Base-by-base conservation (phyloP, 768 basidiomycete species). In the Boletus huronensis region DNA sequence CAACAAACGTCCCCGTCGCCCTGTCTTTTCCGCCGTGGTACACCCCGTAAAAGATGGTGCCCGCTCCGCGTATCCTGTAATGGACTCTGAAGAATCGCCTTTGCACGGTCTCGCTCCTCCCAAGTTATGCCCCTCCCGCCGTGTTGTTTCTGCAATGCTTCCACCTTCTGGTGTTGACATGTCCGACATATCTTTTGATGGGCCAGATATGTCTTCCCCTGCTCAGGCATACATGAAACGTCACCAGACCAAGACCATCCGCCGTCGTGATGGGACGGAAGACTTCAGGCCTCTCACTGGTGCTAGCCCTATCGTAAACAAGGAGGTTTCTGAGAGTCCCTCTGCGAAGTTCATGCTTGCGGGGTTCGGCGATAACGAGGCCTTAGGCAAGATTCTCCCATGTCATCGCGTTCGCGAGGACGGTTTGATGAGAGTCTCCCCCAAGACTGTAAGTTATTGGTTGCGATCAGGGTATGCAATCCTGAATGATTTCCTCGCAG, bases 401-500 rank as follows among this genome's bases (percentile, higher is more conserved):
- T 99, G 97, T 72, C 88, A 93, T 67, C 83, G 88, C 48, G 95
- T 97, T 45, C 85, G 87, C 42, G 95, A 98, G 65, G 97, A 99
- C 65, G 96, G 97, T 3, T 70, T 99, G 48, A 96, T 98, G 85
- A 82, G 97, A 61, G 90, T 99, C 57, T 86, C 79, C 36, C 72
- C 79, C 29, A 71, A 82, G 58, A 98, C 94, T 58, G 93, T 97
- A 64, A 67, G 84, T 78, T 9, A 41, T 55, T 42, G 8, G 1
- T 36, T 35, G 16, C 39, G 52, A 25, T 19, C 3, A n/a, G 1
- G 17, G 5, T n/a, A 10, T 16, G 10, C 41, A 21, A 50, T 29
- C 36, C 23, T 44, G 46, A 54, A 41, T 10, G 1, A 41, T 54
- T 39, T 42, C 60, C 59, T 17, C 58, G 13, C 60, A 96, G 94